Base-by-base conservation (phyloP, 176 grass and related monocot species). In the Raddia distichophylla region DNA sequence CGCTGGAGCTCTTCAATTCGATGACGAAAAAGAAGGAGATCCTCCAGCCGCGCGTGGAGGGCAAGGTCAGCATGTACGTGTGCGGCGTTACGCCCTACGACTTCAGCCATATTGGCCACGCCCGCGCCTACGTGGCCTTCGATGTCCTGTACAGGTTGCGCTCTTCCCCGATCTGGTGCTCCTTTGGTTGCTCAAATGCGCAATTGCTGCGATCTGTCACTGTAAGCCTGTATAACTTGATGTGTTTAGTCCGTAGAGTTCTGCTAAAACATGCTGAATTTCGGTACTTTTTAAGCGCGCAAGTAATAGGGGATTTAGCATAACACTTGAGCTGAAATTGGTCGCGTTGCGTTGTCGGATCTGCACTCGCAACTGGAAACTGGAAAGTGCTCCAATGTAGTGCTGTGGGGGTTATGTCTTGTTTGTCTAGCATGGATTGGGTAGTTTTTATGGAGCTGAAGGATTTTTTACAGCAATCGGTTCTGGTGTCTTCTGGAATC, bases 71-170 rank as follows among this genome's bases (percentile, higher is more conserved):
- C 19, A 97, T 97, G 94, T 94, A 97, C 80, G 89, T 97, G 54
- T 94, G 91, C 53, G 94, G 91, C 62, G 79, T 97, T 66, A 94
- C 87, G n/a, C 94, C 91, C 22, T 97, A 97, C 64, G 89, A 97
- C 77, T 68, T 90, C 87, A 94, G 94, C 74, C 94, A 97, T 57
- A 61, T 94, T 55, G 94, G 94, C 78, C 91, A 97, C 62, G 87
- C 94, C 44, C 94, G 89, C 27, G 89, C 82, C 84, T 94, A 97
- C 73, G 87, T 97, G 35, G 84, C 89, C 74, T 97, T 97, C 64
- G 91, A 97, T 71, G 89, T 97, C 15, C 74, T 97, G 11, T 83
- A 91, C 79, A 89, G 87, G 94, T 97, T 62, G 5, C 8, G 0
- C 58, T 13, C 2, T 54, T 3, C 12, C 13, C 67, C 69, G n/a